Base-by-base conservation (phyloP, 2,329 filamentous ascomycete genomes). In the Aspergillus sergii region DNA sequence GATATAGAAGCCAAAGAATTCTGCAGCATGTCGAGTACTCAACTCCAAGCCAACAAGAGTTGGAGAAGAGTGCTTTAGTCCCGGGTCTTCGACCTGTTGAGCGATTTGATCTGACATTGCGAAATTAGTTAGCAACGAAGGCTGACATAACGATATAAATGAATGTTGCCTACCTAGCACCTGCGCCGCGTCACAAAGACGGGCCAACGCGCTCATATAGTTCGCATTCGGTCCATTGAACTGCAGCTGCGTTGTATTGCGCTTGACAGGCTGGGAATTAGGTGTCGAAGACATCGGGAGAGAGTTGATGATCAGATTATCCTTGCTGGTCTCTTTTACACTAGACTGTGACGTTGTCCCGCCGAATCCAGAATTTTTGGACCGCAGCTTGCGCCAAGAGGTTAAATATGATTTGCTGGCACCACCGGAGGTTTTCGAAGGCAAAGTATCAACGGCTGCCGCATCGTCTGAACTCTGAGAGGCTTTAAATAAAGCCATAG, bases 1-100 rank as follows among this genome's bases (percentile, higher is more conserved):
- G 32, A 99, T 86, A 76, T 95, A 98, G 78, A 99, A 97, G 19
- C 91, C 94, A 76, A 99, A 99, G 79, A 99, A 99, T 79, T 99
- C 95, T 39, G 94, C 92, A 9, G 94, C 95, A 77, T 97, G 94
- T 46, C 94, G 88, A 41, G 93, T 93, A 75, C 93, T 95, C 46
- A 99, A 86, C 79, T 99, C 95, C 39, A 99, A 86, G 11, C 95
- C 95, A 59, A 99, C 94, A 75, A 97, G 94, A 10, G 95, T 98
- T 72, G 93, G 93, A 70, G 94, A 94, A 21, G 93, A 93, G 78
- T 95, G 92, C 70, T 92, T 91, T 60, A 98, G 86, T 11, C 94
- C 94, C 7, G 94, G 94, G 74, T 98, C 94, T 75, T 97, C 94
- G 54, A 97, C 93, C 82, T 97, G 94, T 68, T 94, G 91, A 59